Evolutionary conservation across 192 early-diverging fungal genomes (phyloP).

Genomic region (Paraglomus brasilianum): DNA sequence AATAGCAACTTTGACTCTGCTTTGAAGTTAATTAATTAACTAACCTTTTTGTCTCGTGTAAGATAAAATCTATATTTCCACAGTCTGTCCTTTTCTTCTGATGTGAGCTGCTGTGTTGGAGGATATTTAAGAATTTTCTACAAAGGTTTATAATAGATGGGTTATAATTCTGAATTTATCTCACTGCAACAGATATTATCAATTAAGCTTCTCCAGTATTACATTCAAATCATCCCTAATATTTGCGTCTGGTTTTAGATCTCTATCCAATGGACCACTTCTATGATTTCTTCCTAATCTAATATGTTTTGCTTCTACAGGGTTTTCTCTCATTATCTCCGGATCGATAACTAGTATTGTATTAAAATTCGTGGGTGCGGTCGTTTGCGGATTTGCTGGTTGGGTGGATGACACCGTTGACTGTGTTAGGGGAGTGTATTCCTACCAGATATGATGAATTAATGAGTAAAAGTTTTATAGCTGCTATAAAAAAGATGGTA

Average conservation of each 20-base stretch:
- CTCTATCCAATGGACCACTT: constrained; percentile 86
- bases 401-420: neutral
- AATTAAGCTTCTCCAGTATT: constrained; percentile 10
- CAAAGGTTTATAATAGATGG: neutral
- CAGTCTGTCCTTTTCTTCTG: constrained; percentile 90
- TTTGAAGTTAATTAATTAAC: neutral
- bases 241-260: constrained; percentile 96
- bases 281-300: constrained; percentile 86
- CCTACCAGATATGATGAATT: constrained; percentile 41
- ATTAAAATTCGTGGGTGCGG: constrained; percentile 18
- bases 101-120: constrained; percentile 79
- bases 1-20: neutral
- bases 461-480: neutral
- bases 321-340: constrained; percentile 89
- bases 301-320: constrained; percentile 92
- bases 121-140: constrained; percentile 91
- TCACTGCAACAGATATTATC: neutral
- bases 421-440: constrained; percentile 49
- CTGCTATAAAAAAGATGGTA: constrained; percentile 5
- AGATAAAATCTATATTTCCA: constrained; percentile 99
- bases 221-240: constrained; percentile 96
- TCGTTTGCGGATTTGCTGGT: constrained; percentile 11
- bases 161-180: neutral
- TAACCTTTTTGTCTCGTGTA: constrained; percentile 85
- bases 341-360: constrained; percentile 68